Evolutionary conservation across 1,139 yeast species (phyloP).

Genomic region (Geotrichum restrictum): DNA sequence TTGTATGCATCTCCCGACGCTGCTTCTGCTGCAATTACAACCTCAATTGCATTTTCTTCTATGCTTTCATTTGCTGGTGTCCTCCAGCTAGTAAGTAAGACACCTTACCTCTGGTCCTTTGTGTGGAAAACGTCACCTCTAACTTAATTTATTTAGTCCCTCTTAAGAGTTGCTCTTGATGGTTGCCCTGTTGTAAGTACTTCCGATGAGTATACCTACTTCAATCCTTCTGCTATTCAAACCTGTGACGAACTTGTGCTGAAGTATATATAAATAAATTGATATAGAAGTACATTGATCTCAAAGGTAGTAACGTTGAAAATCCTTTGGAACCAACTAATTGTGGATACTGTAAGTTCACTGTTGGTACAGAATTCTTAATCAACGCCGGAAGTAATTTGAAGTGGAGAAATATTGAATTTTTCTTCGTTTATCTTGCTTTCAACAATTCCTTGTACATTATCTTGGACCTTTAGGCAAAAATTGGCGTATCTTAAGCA

Average conservation of each 20-base stretch:
- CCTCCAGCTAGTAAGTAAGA: conserved; percentile 51
- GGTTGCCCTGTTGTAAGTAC: conserved; percentile 54
- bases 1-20: conserved; percentile 58
- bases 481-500: too few relatives aligned
- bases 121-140: conserved; percentile 66
- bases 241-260: conserved; percentile 58
- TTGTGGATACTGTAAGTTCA: too few relatives aligned
- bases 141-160: conserved; percentile 58
- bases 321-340: too few relatives aligned
- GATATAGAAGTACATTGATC: too few relatives aligned
- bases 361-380: too few relatives aligned
- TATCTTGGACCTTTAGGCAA: too few relatives aligned
- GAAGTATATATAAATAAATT: too few relatives aligned
- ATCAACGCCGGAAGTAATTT: too few relatives aligned
- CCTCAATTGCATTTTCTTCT: conserved; percentile 51
- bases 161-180: conserved; percentile 50
- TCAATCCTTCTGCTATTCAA: conserved; percentile 55
- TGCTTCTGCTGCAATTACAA: conserved; percentile 57
- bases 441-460: too few relatives aligned
- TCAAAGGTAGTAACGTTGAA: too few relatives aligned
- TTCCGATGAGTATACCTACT: conserved; percentile 46
- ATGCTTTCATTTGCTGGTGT: conserved; percentile 59
- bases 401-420: too few relatives aligned
- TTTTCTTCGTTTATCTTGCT: too few relatives aligned
- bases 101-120: conserved; percentile 65